These are phyloP conservation scores for Agarophyton chilense DNA, from an alignment of 23 red algal species.

Conservation along the genomic window DNA sequence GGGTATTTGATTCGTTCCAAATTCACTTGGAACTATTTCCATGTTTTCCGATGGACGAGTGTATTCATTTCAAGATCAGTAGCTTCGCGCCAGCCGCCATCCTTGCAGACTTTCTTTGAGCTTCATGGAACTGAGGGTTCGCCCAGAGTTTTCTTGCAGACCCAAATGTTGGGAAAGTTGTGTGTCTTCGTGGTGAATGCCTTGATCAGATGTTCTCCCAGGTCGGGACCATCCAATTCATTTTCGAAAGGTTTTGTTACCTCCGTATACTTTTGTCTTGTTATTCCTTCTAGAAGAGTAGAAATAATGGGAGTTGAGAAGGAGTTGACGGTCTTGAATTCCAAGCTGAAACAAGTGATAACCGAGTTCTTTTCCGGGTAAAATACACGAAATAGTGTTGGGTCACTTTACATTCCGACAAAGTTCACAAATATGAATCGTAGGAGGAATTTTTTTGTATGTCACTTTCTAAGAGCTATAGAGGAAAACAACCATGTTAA, in stretches of 20 bases:
- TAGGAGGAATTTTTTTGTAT: slow-evolving; percentile 35
- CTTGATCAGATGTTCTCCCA: not conserved
- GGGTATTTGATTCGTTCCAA: not conserved
- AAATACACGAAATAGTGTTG: no score
- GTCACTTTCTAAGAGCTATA: no score
- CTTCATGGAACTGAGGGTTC: not conserved
- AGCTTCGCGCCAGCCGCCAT: not conserved
- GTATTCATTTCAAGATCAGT: slow-evolving; percentile 12
- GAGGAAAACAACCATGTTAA: no score
- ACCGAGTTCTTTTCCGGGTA: not conserved
- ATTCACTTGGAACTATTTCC: no score
- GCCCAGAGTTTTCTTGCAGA: not conserved
- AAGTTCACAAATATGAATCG: not conserved
- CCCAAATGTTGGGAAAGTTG: not conserved
- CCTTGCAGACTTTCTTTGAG: not conserved
- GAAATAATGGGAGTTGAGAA: not conserved
- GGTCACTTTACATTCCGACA: slow-evolving; percentile 10
- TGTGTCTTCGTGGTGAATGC: not conserved
- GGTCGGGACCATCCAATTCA: not conserved
- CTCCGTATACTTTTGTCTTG: not conserved
- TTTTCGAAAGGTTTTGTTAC: not conserved
- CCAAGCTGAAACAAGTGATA: not conserved
- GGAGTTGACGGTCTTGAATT: not conserved
- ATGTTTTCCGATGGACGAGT: no score
- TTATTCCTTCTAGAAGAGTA: not conserved